phyloP scores from a whole-genome alignment of 345 rosid species.

The Eucalyptus grandis region DNA sequence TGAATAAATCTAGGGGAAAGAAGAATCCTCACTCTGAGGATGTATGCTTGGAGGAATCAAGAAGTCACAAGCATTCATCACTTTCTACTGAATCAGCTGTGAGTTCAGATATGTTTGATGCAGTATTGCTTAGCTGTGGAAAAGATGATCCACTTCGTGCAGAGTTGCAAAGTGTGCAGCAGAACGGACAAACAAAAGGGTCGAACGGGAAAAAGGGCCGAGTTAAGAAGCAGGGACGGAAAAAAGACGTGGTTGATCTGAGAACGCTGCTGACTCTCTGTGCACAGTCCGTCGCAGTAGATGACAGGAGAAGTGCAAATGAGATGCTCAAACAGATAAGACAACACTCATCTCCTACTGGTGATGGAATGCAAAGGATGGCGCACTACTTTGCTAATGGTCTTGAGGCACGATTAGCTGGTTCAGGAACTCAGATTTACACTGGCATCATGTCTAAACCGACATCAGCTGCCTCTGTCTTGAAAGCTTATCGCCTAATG shows the following conservation, averaged over 20 bases:
- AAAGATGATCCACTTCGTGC: slow-evolving; percentile 17
- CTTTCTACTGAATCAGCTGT: slow-evolving; percentile 18
- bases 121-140: slow-evolving; percentile 21
- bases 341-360: slow-evolving; percentile 21
- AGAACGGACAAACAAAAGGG: slow-evolving; percentile 13
- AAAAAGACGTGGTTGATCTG: slow-evolving; percentile 36
- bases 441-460: slow-evolving; percentile 7
- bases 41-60: slow-evolving; percentile 9
- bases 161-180: slow-evolving; percentile 18
- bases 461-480: slow-evolving; percentile 36
- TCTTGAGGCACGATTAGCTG: slow-evolving; percentile 43
- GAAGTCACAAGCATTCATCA: slow-evolving; percentile 42
- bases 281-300: slow-evolving; percentile 37
- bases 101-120: slow-evolving; percentile 37
- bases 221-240: slow-evolving; percentile 23
- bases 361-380: slow-evolving; percentile 41
- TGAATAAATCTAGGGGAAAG: slow-evolving; percentile 16
- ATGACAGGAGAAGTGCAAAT: slow-evolving; percentile 24
- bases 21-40: slow-evolving; percentile 20
- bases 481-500: slow-evolving; percentile 37
- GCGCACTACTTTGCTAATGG: slow-evolving; percentile 33
- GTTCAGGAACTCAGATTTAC: slow-evolving; percentile 27
- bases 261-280: slow-evolving; percentile 41
- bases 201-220: slow-evolving; percentile 13
- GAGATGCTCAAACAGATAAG: slow-evolving; percentile 35